Evolutionary conservation across 2,329 filamentous ascomycete genomes (phyloP), one percentile per base, ranked within the genome.

Genomic region (Arthrobotrys sphaeroides): DNA sequence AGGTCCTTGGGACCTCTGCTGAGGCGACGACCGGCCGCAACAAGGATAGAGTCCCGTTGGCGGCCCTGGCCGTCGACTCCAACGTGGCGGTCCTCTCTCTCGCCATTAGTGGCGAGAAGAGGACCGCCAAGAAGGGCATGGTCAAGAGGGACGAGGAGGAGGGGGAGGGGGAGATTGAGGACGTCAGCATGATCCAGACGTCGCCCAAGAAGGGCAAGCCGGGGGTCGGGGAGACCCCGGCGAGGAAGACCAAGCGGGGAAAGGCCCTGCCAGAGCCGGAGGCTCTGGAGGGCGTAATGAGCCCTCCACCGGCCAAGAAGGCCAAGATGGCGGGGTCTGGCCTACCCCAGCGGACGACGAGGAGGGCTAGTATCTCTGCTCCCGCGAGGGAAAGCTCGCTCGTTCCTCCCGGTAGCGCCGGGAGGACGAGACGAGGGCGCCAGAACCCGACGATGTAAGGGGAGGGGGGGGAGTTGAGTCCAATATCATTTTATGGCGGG

Each of bases 1-100:
- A 42, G 10, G 31, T 10, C 45, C 47, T 53, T 28, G n/a, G n/a
- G n/a, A 12, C 6, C 6, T 2, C 12, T 40, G 24, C 24, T 31
- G 47, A 38, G 31, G 26, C 49, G 28, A 42, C 24, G 16, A 38
- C 40, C 6, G 49, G 57, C 36, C 60, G 57, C 6, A 55, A 69
- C 31, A 20, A 65, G 36, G 65, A 76, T 69, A 70, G 66, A 70
- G 59, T 76, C 9, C 65, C 65, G 38, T 53, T 69, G 16, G 73
- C 42, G 1, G 65, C 33, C 22, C 22, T 70, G 49, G 51, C 45
- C 31, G 38, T 69, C 18, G 73, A 70, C n/a, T 38, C 65, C 5
- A 69, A 76, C 33, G 59, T 69, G 45, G 68, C 66, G 5, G 0
- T 70, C 18, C 28, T 68, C 5, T 59, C 55, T 13, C 31, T 67